A percentile compares a stretch with the other conserved stretches of the same genome.
These are phyloP conservation scores for Mycena floridula DNA, from an alignment of 768 basidiomycete species.

Conservation along the genomic window DNA sequence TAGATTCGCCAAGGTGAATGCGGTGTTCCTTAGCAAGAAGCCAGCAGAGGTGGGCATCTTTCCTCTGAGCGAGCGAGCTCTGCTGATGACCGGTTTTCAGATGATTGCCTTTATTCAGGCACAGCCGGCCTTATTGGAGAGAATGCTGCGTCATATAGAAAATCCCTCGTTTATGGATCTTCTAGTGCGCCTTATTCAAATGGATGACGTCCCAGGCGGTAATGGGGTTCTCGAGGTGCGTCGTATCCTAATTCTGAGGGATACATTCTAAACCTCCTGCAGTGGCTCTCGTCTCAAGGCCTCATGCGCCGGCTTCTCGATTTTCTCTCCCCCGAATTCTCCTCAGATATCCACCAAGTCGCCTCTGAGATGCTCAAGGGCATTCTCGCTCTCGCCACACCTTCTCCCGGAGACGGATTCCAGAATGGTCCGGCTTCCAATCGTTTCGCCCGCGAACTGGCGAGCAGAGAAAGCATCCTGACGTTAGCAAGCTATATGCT, in stretches of 20 bases:
- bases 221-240: slow-evolving; percentile 84
- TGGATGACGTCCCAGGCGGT: slow-evolving; percentile 79
- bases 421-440: slow-evolving; percentile 75
- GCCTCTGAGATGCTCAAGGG: slow-evolving; percentile 90
- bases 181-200: slow-evolving; percentile 81
- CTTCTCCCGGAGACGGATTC: slow-evolving; percentile 72
- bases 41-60: slow-evolving; percentile 69
- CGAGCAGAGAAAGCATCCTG: slow-evolving; percentile 60
- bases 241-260: slow-evolving; percentile 24
- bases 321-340: slow-evolving; percentile 73
- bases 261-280: slow-evolving; percentile 23
- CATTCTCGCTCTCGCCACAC: slow-evolving; percentile 91
- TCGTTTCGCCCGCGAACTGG: slow-evolving; percentile 84
- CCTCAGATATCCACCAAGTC: slow-evolving; percentile 74
- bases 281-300: slow-evolving; percentile 87
- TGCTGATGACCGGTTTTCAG: slow-evolving; percentile 39
- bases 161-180: slow-evolving; percentile 90
- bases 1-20: slow-evolving; percentile 93
- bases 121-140: slow-evolving; percentile 75
- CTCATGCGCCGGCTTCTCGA: slow-evolving; percentile 78
- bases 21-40: slow-evolving; percentile 82
- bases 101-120: slow-evolving; percentile 90
- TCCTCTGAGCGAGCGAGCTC: slow-evolving; percentile 13
- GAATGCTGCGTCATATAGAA: slow-evolving; percentile 80
- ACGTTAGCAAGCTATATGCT: slow-evolving; percentile 76